Base-by-base conservation (phyloP, 2,329 filamentous ascomycete genomes). In the Graphilbum sp. region DNA sequence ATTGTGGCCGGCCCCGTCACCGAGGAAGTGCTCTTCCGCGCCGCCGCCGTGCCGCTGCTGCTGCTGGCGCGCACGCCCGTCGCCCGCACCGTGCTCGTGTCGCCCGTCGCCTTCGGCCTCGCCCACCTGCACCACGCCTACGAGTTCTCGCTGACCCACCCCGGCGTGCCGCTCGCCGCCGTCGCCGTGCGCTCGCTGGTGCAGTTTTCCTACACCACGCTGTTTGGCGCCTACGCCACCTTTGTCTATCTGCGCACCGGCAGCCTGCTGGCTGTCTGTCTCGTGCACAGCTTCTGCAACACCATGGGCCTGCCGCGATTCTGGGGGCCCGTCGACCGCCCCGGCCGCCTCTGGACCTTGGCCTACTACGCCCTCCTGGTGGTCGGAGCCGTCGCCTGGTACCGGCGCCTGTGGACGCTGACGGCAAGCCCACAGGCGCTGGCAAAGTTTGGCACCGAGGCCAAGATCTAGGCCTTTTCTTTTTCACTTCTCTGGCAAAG, bases 121-220 rank as follows among this genome's bases (percentile, higher is more conserved):
- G 87, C 90, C 8, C 90, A 98, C 59, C 59, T 93, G 35, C 88
- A 98, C 59, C 90, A 98, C 60, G 85, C 93, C 55, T 93, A 94
- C 62, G 90, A 96, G 60, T 94, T 93, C 58, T 72, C 80, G 40
- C 65, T 93, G 41, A 83, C 80, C 1, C 75, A 92, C 49, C 83
- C 84, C 9, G 65, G 73, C 44, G 75, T 79, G 2, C 71, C 82
- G 1, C 52, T 77, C 12, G 46, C 66, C 1, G 65, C 72, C 2
- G 75, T 79, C 7, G 51, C 90, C 6, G 52, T 81, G 21, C 75
- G 84, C 36, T 85, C 84, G 2, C 46, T 86, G 11, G 69, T 96
- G 46, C 90, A 96, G 54, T 79, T 98, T 50, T 65, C 69, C 4
- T 98, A 93, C 58, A 98, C 90, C 0, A 87, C 84, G 7, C 58